A percentile compares a stretch with the other conserved stretches of the same genome.
Conservation (phyloP, 208 protist genomes). For the Acanthamoeba castellanii region DNA sequence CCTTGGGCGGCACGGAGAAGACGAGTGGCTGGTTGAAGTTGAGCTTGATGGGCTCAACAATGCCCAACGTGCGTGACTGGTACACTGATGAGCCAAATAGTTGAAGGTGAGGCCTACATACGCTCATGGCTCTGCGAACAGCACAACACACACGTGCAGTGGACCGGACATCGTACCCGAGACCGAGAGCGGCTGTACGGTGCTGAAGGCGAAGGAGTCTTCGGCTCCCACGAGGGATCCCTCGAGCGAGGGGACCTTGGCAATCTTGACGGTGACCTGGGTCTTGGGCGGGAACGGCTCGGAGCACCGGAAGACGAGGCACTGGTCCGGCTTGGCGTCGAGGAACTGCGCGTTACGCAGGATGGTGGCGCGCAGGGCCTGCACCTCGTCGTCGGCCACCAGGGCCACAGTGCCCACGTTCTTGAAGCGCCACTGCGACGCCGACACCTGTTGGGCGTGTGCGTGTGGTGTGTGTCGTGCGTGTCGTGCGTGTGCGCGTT, state of each 20-base stretch:
- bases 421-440: constrained; percentile 40
- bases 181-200: not conserved
- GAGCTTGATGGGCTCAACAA: not conserved
- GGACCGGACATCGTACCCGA: not conserved
- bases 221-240: not conserved
- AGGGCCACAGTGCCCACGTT: not conserved
- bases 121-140: not conserved
- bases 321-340: constrained; percentile 35
- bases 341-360: not conserved
- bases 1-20: constrained; percentile 12
- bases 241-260: constrained; percentile 67
- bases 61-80: not conserved
- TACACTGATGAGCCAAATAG: not conserved
- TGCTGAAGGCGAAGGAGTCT: constrained; percentile 43
- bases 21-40: constrained; percentile 72
- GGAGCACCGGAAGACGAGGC: constrained; percentile 51
- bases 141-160: not conserved
- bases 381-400: constrained; percentile 42
- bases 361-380: not conserved
- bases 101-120: not conserved
- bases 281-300: constrained; percentile 50
- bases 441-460: not conserved
- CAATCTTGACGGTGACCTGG: constrained; percentile 49
- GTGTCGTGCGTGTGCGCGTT: not conserved
- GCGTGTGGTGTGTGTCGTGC: not conserved